Conservation (phyloP, 129 eudicot species). For the Lactuca sativa region DNA sequence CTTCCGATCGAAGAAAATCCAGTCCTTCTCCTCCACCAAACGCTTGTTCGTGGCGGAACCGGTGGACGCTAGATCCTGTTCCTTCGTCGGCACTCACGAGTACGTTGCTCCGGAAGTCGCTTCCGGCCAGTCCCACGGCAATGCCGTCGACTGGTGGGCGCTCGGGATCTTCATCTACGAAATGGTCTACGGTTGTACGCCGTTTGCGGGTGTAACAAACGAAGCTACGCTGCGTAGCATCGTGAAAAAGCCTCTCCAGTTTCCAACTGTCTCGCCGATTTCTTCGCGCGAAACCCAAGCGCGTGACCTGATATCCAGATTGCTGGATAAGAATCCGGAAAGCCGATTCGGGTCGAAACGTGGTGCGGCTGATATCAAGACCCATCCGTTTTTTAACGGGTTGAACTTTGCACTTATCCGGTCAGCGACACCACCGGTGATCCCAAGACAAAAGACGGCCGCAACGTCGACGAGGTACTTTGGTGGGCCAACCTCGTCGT, state of each 20-base stretch:
- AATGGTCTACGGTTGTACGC: conserved; percentile 88
- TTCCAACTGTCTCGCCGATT: conserved; percentile 48
- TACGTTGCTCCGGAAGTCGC: conserved; percentile 98
- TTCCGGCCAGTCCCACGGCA: conserved; percentile 80
- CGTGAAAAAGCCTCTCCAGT: conserved; percentile 46
- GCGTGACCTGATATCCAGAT: conserved; percentile 61
- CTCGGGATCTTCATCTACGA: conserved; percentile 84
- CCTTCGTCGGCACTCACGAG: conserved; percentile 95
- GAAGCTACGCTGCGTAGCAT: conserved; percentile 74
- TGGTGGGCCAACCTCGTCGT: conserved; percentile 43
- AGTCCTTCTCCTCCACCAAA: conserved; percentile 39
- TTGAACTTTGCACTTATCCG: conserved; percentile 82
- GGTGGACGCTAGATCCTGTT: conserved; percentile 75
- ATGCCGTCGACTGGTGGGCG: conserved; percentile 99
- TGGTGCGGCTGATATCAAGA: conserved; percentile 86
- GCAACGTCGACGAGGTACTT: conserved; percentile 19
- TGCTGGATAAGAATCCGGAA: conserved; percentile 66
- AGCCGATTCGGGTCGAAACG: conserved; percentile 74
- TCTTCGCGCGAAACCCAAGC: conserved; percentile 60
- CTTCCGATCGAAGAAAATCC: conserved; percentile 76
- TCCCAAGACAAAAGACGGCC: conserved; percentile 35
- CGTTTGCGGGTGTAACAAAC: conserved; percentile 70
- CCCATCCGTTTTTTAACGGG: conserved; percentile 83
- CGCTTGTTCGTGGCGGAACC: conserved; percentile 93
- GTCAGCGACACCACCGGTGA: conserved; percentile 60